Evolutionary conservation across 1,284 basidiomycete genomes (phyloP).

Genomic region (Mycocalia duriaeana): DNA sequence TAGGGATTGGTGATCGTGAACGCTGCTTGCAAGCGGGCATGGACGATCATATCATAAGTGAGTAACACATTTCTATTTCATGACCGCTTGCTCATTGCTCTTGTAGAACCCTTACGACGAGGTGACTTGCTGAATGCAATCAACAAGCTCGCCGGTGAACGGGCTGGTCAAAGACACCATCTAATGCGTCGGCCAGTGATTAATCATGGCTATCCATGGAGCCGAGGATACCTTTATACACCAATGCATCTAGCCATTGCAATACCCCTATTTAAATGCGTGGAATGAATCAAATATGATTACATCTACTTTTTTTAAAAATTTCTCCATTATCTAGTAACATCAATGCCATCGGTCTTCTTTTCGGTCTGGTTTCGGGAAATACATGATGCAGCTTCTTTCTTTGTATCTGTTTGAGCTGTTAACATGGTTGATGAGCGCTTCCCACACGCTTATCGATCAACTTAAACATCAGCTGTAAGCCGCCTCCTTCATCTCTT

Average conservation of each 20-base stretch:
- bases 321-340: no score
- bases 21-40: constrained; percentile 89
- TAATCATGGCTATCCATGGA: constrained; percentile 7
- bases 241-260: neutral
- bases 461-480: no score
- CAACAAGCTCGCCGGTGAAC: constrained; percentile 59
- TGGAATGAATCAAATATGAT: no score
- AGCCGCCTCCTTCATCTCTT: no score
- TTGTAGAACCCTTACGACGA: constrained; percentile 65
- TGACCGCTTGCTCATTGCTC: constrained; percentile 11
- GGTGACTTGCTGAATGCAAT: constrained; percentile 75
- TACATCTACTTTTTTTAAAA: no score
- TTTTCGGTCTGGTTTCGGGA: no score
- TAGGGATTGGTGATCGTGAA: constrained; percentile 95
- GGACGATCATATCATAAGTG: constrained; percentile 74
- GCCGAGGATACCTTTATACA: neutral
- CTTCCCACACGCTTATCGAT: no score
- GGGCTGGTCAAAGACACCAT: constrained; percentile 28
- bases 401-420: no score
- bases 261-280: neutral
- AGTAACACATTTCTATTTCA: constrained; percentile 19
- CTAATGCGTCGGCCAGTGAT: constrained; percentile 24
- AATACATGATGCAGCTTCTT: no score
- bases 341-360: no score
- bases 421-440: no score